Conservation (phyloP, 164 flowering plant species). For the Umbilicus rupestris region DNA sequence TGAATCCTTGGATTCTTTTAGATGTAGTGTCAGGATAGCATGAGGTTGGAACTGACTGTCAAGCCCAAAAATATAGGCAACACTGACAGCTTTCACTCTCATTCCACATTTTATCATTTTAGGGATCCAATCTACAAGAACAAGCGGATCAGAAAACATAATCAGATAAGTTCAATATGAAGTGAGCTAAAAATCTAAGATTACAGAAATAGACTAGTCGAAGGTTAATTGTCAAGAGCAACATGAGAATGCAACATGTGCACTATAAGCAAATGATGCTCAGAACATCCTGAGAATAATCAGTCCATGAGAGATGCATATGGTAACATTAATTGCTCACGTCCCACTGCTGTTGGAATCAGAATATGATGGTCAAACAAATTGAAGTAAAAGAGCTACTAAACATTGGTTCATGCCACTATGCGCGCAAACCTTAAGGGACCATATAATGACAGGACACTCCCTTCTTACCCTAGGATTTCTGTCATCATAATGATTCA, state of each 20-base stretch:
- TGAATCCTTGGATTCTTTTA: constrained; percentile 23
- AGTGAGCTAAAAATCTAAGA: background rate
- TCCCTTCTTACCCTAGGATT: background rate
- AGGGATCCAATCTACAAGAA: constrained; percentile 31
- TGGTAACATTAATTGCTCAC: no score
- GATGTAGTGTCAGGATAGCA: constrained; percentile 23
- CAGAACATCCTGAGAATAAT: background rate
- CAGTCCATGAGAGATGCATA: background rate
- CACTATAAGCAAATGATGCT: background rate
- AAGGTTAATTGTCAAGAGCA: background rate
- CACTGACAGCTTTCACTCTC: constrained; percentile 33
- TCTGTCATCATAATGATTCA: background rate
- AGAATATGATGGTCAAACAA: no score
- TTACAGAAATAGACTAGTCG: background rate
- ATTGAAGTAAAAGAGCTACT: no score
- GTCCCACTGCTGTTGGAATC: no score
- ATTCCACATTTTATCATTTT: constrained; percentile 27
- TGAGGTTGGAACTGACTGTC: constrained; percentile 33
- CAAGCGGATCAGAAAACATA: background rate
- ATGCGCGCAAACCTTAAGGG: no score
- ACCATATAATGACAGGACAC: background rate
- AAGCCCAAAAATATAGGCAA: constrained; percentile 31
- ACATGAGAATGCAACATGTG: background rate
- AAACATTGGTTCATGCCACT: no score
- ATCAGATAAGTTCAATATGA: background rate